A percentile compares a stretch with the other conserved stretches of the same genome.
These are phyloP conservation scores for Arthromyces matolae DNA, from an alignment of 768 basidiomycete genomes.

Conservation along the genomic window DNA sequence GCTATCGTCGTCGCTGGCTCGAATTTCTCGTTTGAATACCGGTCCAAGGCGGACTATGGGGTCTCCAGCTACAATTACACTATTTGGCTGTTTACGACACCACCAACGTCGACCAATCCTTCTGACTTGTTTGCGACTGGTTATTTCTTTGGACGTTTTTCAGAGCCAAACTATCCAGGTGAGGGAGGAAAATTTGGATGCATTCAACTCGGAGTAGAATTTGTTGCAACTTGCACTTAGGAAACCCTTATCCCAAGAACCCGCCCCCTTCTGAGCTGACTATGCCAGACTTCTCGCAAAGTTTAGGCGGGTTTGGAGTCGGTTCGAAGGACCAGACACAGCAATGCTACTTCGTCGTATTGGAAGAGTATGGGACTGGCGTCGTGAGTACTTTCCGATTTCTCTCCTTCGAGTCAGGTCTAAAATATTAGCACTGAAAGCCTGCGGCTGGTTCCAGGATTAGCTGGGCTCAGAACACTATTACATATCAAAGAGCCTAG, in stretches of 20 bases:
- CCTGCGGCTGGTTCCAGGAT: conserved; percentile 23
- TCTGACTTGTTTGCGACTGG: conserved; percentile 32
- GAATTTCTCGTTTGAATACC: conserved; percentile 38
- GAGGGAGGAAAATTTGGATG: too few species aligned
- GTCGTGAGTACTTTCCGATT: conserved; percentile 19
- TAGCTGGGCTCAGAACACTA: conserved; percentile 17
- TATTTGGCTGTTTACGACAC: conserved; percentile 36
- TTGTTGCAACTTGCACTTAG: too few species aligned
- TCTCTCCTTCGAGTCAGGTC: neutral
- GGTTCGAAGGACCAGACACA: conserved; percentile 28
- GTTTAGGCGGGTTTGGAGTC: conserved; percentile 35
- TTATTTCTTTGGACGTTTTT: conserved; percentile 42
- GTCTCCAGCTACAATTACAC: conserved; percentile 39
- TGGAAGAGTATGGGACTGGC: conserved; percentile 42
- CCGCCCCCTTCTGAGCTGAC: conserved; percentile 34
- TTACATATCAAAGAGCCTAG: too few species aligned
- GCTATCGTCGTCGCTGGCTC: conserved; percentile 36
- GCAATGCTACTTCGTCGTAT: conserved; percentile 33
- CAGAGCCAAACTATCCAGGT: conserved; percentile 43
- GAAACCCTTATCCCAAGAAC: conserved; percentile 37
- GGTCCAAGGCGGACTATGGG: conserved; percentile 37
- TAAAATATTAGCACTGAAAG: conserved; percentile 13
- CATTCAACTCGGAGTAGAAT: too few species aligned
- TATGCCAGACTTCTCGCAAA: conserved; percentile 44
- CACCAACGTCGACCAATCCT: conserved; percentile 22